A percentile compares a stretch with the other conserved stretches of the same genome.
phyloP scores from a whole-genome alignment of 495 filamentous ascomycete genomes.

The Hypoxylon subgilvum region DNA sequence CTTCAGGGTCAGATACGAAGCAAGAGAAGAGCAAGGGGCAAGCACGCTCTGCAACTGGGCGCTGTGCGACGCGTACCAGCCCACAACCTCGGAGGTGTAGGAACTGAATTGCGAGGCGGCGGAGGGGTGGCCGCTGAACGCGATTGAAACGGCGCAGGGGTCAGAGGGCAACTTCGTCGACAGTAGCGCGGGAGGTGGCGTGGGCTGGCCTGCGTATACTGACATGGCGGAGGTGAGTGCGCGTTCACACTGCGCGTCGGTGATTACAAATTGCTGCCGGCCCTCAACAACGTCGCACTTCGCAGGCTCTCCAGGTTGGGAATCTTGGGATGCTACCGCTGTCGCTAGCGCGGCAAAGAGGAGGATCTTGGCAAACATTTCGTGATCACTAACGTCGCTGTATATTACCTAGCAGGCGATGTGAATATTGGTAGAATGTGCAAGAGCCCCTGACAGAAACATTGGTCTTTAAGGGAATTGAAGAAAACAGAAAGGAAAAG shows the following conservation, averaged over 20 bases:
- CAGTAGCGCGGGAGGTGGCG: constrained; percentile 10
- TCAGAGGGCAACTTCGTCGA: constrained; percentile 1
- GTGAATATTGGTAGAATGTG: too few relatives aligned
- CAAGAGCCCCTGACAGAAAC: too few relatives aligned
- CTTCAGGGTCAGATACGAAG: background rate
- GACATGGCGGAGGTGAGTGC: background rate
- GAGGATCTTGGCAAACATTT: too few relatives aligned
- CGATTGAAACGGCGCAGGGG: constrained; percentile 14
- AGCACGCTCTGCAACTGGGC: constrained; percentile 11
- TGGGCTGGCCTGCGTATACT: constrained; percentile 4
- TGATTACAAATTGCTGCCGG: background rate
- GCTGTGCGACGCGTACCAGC: constrained; percentile 19
- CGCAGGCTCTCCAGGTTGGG: background rate
- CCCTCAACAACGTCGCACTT: background rate
- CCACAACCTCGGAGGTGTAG: constrained; percentile 19
- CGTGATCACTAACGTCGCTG: too few relatives aligned
- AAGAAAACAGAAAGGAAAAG: too few relatives aligned
- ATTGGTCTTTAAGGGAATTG: too few relatives aligned
- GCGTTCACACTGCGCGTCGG: background rate
- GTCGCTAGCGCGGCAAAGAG: too few relatives aligned
- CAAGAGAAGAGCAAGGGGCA: constrained; percentile 13
- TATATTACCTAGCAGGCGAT: too few relatives aligned
- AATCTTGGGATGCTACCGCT: too few relatives aligned
- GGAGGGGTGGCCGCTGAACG: constrained; percentile 5
- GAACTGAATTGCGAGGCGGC: constrained; percentile 8